Conservation (phyloP, 2,329 filamentous ascomycete species). For the Clathrospora elynae region DNA sequence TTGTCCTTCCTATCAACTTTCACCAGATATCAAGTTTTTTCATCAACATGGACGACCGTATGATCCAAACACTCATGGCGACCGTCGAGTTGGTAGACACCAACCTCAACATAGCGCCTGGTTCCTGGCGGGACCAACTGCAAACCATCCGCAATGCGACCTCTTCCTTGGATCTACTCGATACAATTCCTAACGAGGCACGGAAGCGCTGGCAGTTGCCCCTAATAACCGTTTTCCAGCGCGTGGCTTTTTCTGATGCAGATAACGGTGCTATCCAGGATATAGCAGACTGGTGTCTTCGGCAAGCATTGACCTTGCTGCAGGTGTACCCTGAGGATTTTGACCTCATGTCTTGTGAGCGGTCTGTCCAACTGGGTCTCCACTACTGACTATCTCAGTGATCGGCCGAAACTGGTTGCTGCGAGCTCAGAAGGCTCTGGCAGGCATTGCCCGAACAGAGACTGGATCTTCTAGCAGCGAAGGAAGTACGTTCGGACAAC, state of each 20-base stretch:
- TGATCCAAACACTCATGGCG: conserved; percentile 22
- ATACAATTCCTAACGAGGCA: conserved; percentile 19
- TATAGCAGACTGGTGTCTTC: conserved; percentile 57
- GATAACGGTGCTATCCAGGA: conserved; percentile 54
- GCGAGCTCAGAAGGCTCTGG: conserved; percentile 56
- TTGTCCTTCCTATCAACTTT: background rate
- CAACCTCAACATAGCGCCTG: conserved; percentile 41
- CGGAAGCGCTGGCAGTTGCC: conserved; percentile 31
- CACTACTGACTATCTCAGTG: conserved; percentile 41
- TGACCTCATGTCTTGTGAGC: conserved; percentile 51
- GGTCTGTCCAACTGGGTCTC: background rate
- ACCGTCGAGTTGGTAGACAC: conserved; percentile 41
- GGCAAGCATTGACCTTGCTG: conserved; percentile 54
- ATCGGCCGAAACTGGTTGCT: conserved; percentile 59
- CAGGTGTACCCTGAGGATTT: conserved; percentile 53
- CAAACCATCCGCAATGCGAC: conserved; percentile 27
- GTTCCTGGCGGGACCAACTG: conserved; percentile 39
- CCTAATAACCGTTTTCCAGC: conserved; percentile 53
- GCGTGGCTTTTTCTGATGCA: conserved; percentile 56
- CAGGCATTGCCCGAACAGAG: conserved; percentile 56
- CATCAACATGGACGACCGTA: conserved; percentile 23
- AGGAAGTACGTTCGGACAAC: conserved; percentile 40
- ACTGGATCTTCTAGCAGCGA: conserved; percentile 46
- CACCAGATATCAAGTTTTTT: background rate
- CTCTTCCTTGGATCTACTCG: conserved; percentile 23